Base-by-base conservation (phyloP, 306 rosid genomes). In the Carpinus fangiana region DNA sequence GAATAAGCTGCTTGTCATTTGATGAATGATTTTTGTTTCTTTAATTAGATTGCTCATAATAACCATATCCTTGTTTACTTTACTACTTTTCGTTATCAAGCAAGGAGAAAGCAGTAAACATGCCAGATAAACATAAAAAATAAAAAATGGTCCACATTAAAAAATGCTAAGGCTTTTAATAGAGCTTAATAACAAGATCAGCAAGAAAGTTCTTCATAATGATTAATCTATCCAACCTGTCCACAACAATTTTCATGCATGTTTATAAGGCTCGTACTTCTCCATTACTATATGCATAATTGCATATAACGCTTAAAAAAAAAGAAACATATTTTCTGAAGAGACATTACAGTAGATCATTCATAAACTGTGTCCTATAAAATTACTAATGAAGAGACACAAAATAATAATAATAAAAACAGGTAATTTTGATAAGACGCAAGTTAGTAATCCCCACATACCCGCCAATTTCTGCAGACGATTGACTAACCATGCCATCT, bases 381-480 rank as follows among this genome's bases (percentile, higher is more conserved):
- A 16, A 76, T 18, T 41, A 60, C 57, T 1, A 41, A 41, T 41
- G 45, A 41, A 41, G 43, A 38, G 4, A 41, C 8, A 41, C 45
- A 41, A 41, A 41, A 41, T 41, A 48, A 66, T 36, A 18, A 14
- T 18, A 28, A 50, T 59, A n/a, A n/a, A 62, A 48, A 73, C 51
- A 43, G 28, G 3, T 13, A 55, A 18, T 50, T 81, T 12, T 41
- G 13, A 59, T 59, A 10, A 18, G 72, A 77, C 70, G 52, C 60
- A 78, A 74, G 67, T 55, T 23, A 67, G 23, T 3, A 55, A 69
- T 69, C 46, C 72, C 43, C 36, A 47, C 50, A 28, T 84, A 92
- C 97, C 0, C 78, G 18, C 48, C 20, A 18, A 70, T 52, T 80
- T 73, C 91, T 20, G 54, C 72, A 74, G 87, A 72, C 59, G 82